phyloP scores from a whole-genome alignment of 352 stramenopile genomes.

The Phytopythium boreale region DNA sequence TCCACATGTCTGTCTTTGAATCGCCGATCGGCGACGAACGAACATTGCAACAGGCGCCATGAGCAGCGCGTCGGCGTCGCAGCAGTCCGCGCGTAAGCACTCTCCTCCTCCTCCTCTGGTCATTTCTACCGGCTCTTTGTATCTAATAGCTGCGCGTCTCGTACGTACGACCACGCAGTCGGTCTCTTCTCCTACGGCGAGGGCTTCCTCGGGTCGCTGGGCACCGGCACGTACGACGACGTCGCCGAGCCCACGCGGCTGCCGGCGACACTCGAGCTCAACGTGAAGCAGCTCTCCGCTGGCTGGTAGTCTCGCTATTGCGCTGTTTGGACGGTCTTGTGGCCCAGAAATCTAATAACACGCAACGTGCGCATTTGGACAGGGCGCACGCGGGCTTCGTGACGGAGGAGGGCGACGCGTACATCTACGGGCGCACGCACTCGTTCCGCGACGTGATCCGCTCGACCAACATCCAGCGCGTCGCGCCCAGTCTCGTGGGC shows the following conservation, averaged over 20 bases:
- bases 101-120: not conserved
- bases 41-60: not conserved
- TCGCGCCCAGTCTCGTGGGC: slow-evolving; percentile 63
- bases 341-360: not conserved
- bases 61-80: not conserved
- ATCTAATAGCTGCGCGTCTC: not conserved
- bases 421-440: slow-evolving; percentile 74
- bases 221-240: slow-evolving; percentile 61
- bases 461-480: slow-evolving; percentile 79
- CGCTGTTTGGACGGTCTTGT: not conserved
- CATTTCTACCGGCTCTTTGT: not conserved
- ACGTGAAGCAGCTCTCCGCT: slow-evolving; percentile 61
- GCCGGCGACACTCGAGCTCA: slow-evolving; percentile 34
- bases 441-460: slow-evolving; percentile 85
- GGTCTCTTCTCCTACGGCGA: slow-evolving; percentile 76
- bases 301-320: slow-evolving; percentile 37
- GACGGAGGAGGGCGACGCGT: slow-evolving; percentile 61
- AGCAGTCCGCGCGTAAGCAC: not conserved
- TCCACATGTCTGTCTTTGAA: not conserved
- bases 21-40: not conserved
- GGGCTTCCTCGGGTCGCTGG: slow-evolving; percentile 71
- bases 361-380: not conserved
- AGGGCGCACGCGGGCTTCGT: slow-evolving; percentile 73
- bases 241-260: slow-evolving; percentile 44
- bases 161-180: slow-evolving; percentile 10